Conservation (phyloP, 495 filamentous ascomycete genomes). For the Hypoxylon lenormandii region DNA sequence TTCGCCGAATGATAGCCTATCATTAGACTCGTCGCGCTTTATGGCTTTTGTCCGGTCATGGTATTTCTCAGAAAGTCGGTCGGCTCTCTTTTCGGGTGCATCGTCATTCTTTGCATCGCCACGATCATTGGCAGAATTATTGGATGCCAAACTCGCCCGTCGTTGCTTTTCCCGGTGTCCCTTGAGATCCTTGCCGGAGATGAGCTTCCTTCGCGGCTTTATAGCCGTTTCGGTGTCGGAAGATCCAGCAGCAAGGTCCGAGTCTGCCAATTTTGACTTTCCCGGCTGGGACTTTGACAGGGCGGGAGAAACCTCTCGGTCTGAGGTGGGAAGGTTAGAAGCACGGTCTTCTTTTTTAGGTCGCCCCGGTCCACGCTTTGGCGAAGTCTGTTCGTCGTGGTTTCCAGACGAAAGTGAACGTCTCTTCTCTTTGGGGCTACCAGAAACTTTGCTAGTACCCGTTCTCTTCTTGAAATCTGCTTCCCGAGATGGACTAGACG, state of each 20-base stretch:
- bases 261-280: conserved; percentile 62
- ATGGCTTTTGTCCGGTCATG: conserved; percentile 64
- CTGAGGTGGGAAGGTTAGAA: conserved; percentile 60
- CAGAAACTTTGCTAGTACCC: conserved; percentile 49
- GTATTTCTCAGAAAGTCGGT: conserved; percentile 57
- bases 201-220: conserved; percentile 70
- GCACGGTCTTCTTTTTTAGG: conserved; percentile 64
- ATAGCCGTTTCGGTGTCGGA: conserved; percentile 64
- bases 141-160: conserved; percentile 63
- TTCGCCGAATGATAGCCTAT: conserved; percentile 64
- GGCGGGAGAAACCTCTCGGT: conserved; percentile 65
- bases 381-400: conserved; percentile 57
- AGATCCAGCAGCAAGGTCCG: conserved; percentile 59
- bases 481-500: conserved; percentile 63
- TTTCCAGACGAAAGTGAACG: conserved; percentile 55
- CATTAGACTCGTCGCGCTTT: conserved; percentile 68
- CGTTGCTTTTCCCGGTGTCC: conserved; percentile 66
- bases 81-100: conserved; percentile 51
- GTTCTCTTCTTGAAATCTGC: conserved; percentile 55
- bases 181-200: conserved; percentile 70
- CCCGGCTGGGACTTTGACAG: conserved; percentile 54
- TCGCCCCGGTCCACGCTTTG: conserved; percentile 62
- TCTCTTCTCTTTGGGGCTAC: conserved; percentile 60
- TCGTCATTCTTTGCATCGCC: conserved; percentile 58
- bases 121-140: conserved; percentile 59